These are phyloP conservation scores for Calocybe gambosa DNA, from an alignment of 1,284 basidiomycete species.

Conservation along the genomic window DNA sequence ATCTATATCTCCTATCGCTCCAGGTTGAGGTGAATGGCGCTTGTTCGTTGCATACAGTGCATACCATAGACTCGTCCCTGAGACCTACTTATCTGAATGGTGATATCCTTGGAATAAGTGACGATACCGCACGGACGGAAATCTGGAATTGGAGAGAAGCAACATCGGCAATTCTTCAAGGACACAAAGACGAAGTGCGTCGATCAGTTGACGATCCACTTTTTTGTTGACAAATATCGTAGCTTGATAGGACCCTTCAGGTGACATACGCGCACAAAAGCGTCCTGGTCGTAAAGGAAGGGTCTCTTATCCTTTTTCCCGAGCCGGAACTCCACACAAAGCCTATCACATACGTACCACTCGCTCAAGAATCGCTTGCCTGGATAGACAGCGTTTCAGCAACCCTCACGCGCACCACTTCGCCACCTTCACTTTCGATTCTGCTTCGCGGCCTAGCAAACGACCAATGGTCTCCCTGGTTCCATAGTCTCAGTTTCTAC, in stretches of 20 bases:
- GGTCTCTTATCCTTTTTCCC: slow-evolving; percentile 50
- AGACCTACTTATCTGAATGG: slow-evolving; percentile 42
- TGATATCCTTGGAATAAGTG: slow-evolving; percentile 45
- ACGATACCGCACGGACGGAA: slow-evolving; percentile 42
- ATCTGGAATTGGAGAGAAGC: slow-evolving; percentile 48
- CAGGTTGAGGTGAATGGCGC: slow-evolving; percentile 7
- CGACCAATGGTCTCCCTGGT: slow-evolving; percentile 50
- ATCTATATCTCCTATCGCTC: slow-evolving; percentile 28
- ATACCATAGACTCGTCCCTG: slow-evolving; percentile 30
- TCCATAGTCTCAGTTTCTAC: slow-evolving; percentile 43
- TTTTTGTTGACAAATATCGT: neutral
- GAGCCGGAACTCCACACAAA: slow-evolving; percentile 30
- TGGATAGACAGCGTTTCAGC: slow-evolving; percentile 58
- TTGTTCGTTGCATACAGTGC: slow-evolving; percentile 18
- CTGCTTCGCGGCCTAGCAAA: slow-evolving; percentile 50
- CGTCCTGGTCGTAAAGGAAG: slow-evolving; percentile 51
- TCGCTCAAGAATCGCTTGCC: slow-evolving; percentile 47
- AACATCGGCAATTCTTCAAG: slow-evolving; percentile 39
- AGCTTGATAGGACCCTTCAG: slow-evolving; percentile 45
- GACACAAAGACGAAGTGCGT: slow-evolving; percentile 25
- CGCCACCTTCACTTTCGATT: slow-evolving; percentile 31
- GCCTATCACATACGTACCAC: slow-evolving; percentile 25
- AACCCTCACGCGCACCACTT: slow-evolving; percentile 14
- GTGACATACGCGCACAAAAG: slow-evolving; percentile 41
- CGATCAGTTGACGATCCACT: slow-evolving; percentile 9